Base-by-base conservation (phyloP, 257 asterid genomes). In the Nicotiana sylvestris region DNA sequence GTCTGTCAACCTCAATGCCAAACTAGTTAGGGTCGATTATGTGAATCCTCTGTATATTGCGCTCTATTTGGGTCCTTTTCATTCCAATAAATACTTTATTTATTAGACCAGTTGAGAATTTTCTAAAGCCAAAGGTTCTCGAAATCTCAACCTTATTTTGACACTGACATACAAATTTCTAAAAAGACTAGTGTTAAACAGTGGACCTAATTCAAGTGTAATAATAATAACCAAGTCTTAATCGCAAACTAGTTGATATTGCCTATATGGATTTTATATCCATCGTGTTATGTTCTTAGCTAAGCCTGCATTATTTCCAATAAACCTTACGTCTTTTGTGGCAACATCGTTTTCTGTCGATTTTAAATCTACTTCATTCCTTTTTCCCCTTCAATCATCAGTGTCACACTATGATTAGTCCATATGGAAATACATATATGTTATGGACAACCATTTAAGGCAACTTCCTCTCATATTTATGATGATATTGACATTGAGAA, bases 41-140 rank as follows among this genome's bases (percentile, higher is more conserved):
- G 58, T 21, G 78, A 43, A 70, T 70, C 78, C 35, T 12, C 46
- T 21, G 35, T 70, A n/a, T 70, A 0, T 43, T 12, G 60, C 53
- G 21, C 78, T 70, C 21, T 70, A 43, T 5, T 70, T 43, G 78
- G 78, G 57, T 69, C 78, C 57, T 37, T 69, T 69, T 69, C 78
- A 43, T 43, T 70, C 25, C 78, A 70, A 21, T 12, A 30, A 43
- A 17, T 70, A 10, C 58, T 70, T 21, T 10, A 51, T 70, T 43
- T 43, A 37, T 32, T 43, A 70, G 46, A 70, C 21, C 46, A 21
- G 5, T 70, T 70, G 12, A 43, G 60, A 57, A 33, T 70, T 69
- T 69, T 69, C 33, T 43, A 70, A 21, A 70, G 12, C 78, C 35
- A 70, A 8, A 21, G 35, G 78, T 70, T 70, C 78, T 70, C 35